phyloP scores from a whole-genome alignment of 2,329 filamentous ascomycete genomes.

The Myriangium duriaei region DNA sequence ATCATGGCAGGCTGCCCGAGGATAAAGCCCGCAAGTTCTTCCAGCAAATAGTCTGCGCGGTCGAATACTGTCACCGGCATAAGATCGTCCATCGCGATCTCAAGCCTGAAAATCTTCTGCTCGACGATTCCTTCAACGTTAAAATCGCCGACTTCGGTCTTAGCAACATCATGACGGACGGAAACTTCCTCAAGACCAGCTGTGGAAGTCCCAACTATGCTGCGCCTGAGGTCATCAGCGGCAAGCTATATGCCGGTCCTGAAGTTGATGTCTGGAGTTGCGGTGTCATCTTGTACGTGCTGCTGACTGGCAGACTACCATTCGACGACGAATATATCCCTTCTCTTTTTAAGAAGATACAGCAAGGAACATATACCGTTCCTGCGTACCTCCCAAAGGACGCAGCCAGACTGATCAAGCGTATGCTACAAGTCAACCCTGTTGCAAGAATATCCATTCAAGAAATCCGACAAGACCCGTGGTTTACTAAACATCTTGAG shows the following conservation, averaged over 20 bases:
- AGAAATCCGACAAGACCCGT: constrained; percentile 84
- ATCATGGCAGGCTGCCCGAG: constrained; percentile 83
- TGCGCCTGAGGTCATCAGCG: constrained; percentile 92
- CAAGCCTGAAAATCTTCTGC: constrained; percentile 90
- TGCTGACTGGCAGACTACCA: constrained; percentile 58
- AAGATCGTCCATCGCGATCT: constrained; percentile 97
- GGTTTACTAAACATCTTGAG: constrained; percentile 82
- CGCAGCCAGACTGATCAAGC: constrained; percentile 70
- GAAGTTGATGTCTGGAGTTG: constrained; percentile 98
- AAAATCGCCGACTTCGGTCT: constrained; percentile 98
- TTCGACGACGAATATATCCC: constrained; percentile 99
- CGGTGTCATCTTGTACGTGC: constrained; percentile 53
- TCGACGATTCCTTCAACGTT: constrained; percentile 92
- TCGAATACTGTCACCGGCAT: constrained; percentile 97
- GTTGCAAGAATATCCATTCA: constrained; percentile 88
- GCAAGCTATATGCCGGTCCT: constrained; percentile 91
- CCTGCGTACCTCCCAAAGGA: constrained; percentile 83
- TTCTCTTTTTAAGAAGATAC: constrained; percentile 94
- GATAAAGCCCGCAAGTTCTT: constrained; percentile 93
- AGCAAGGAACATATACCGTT: constrained; percentile 82
- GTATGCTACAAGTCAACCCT: constrained; percentile 90
- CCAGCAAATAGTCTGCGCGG: constrained; percentile 96
- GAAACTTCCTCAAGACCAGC: constrained; percentile 96
- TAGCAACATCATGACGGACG: constrained; percentile 99
- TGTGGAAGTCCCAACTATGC: constrained; percentile 98